Evolutionary conservation across 2,329 filamentous ascomycete species (phyloP), one percentile per base, ranked within the genome.

Genomic region (Cladosporium cucumerinum): DNA sequence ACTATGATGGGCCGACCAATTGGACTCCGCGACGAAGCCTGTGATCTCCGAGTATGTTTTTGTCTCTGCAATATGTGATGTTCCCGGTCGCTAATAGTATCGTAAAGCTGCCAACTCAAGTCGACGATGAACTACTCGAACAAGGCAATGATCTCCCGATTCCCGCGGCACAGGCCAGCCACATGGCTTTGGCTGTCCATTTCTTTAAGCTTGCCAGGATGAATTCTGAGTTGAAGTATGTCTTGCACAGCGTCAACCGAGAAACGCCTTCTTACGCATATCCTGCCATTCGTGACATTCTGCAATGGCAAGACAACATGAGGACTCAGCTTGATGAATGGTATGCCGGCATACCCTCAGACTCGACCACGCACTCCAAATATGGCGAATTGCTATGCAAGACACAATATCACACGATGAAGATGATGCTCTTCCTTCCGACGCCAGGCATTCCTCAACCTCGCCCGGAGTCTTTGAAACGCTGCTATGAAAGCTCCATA

Each of bases 221-320:
- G 21, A 57, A 57, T 57, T 57, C 54, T 5, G 54, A 57, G 21
- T n/a, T 57, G 16, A 57, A 57, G 25, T 57, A 57, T 43, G 34
- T 57, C 54, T 18, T 57, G 54, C 54, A 57, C 21, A 57, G 54
- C n/a, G 54, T 57, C 26, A 30, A 39, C 10, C n/a, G 54, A 18
- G 21, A 43, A 11, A 57, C 34, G 3, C 54, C 54, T 30, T 57
- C 32, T 18, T 57, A 57, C 21, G 34, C 54, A 57, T 57, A 43
- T 26, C 26, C 54, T 25, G 26, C 21, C 21, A 39, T 57, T 14
- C 54, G 12, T 10, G 54, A 57, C 14, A 57, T 57, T 10, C 3
- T 26, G 11, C 54, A 57, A 18, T 57, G 54, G 54, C 54, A 57
- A 25, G 18, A 36, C 11, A 18, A 8, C 14, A 39, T 57, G 30